phyloP scores from a whole-genome alignment of 1,284 basidiomycete genomes.

The Leucoagaricus sp. region DNA sequence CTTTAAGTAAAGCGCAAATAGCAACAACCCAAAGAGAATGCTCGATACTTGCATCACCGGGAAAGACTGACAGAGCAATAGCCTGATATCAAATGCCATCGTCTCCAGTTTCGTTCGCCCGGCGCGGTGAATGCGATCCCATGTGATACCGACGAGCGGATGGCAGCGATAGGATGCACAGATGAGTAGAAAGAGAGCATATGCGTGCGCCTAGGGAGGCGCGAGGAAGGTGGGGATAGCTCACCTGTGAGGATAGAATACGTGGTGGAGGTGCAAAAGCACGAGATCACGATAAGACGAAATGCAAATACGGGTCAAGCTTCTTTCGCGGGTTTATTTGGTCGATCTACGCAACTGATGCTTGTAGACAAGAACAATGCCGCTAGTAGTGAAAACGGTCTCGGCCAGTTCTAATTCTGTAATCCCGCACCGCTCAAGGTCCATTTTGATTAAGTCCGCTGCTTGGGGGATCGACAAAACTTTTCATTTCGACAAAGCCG shows the following conservation, averaged over 20 bases:
- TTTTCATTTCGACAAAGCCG: no score
- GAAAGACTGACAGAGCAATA: constrained; percentile 4
- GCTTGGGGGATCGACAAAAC: not conserved
- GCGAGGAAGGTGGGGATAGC: not conserved
- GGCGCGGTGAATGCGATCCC: not conserved
- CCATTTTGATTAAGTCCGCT: constrained; percentile 9
- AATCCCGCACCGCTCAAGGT: constrained; percentile 7
- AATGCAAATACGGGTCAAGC: not conserved
- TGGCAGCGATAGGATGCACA: not conserved
- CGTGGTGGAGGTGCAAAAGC: not conserved
- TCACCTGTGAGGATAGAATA: not conserved
- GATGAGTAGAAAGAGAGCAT: not conserved
- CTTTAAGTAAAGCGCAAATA: not conserved
- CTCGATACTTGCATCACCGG: not conserved
- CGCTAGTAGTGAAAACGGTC: not conserved
- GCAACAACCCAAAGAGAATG: not conserved
- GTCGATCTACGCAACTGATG: not conserved
- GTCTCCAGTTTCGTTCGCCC: not conserved
- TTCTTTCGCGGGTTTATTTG: not conserved
- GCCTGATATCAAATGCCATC: constrained; percentile 14
- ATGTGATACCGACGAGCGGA: constrained; percentile 12
- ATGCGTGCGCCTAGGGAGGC: not conserved
- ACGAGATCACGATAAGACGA: constrained; percentile 7
- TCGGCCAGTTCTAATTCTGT: not conserved
- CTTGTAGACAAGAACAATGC: not conserved